A percentile compares a stretch with the other conserved stretches of the same genome.
Conservation (phyloP, 2,329 filamentous ascomycete genomes). For the Claviceps spartinae region DNA sequence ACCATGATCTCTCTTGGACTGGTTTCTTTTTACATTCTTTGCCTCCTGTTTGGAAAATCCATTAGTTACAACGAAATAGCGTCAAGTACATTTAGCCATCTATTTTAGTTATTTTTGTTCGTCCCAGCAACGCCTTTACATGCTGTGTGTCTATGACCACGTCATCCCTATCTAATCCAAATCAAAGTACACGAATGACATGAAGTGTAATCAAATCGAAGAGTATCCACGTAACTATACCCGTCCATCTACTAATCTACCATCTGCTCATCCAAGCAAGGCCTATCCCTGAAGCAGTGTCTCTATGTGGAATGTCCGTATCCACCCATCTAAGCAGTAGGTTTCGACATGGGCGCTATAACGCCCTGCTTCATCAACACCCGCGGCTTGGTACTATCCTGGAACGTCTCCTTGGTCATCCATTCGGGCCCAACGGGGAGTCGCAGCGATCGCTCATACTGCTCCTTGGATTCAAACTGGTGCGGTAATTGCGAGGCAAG, state of each 20-base stretch:
- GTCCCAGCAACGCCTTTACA: too few relatives aligned
- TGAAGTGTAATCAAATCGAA: too few relatives aligned
- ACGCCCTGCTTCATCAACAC: conserved; percentile 84
- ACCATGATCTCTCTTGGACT: not conserved
- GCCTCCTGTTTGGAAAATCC: not conserved
- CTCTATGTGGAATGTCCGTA: not conserved
- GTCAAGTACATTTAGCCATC: too few relatives aligned
- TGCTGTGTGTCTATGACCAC: too few relatives aligned
- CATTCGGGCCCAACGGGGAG: conserved; percentile 87
- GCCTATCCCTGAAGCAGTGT: too few relatives aligned
- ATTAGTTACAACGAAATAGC: too few relatives aligned
- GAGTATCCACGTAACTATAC: too few relatives aligned
- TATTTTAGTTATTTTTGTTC: too few relatives aligned
- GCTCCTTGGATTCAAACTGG: conserved; percentile 72
- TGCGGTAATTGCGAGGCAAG: conserved; percentile 74
- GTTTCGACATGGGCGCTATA: conserved; percentile 77
- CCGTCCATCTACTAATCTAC: too few relatives aligned
- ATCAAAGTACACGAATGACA: too few relatives aligned
- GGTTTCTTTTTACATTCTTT: not conserved
- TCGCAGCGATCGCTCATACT: conserved; percentile 81
- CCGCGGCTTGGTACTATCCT: conserved; percentile 76
- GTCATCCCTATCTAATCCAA: too few relatives aligned
- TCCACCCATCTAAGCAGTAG: conserved; percentile 26
- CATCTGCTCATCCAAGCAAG: too few relatives aligned
- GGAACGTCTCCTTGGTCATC: conserved; percentile 92